Conservation (phyloP, 2,329 filamentous ascomycete species). For the Epichloe bromicola region DNA sequence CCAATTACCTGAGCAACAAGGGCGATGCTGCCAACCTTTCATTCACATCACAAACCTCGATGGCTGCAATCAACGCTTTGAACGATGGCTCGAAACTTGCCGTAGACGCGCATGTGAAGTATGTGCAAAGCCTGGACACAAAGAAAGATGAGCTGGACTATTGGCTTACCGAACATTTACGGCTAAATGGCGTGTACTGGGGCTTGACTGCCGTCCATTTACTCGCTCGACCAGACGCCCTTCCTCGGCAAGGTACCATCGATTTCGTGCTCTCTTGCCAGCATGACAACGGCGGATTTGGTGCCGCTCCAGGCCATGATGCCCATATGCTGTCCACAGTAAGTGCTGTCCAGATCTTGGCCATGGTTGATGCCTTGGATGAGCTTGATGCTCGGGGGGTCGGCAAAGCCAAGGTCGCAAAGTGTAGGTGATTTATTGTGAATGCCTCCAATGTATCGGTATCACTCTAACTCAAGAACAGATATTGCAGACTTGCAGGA, state of each 20-base stretch:
- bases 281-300: conserved; percentile 79
- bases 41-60: conserved; percentile 9
- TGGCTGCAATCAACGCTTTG: conserved; percentile 14
- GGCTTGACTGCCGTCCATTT: conserved; percentile 81
- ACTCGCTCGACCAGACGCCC: conserved; percentile 64
- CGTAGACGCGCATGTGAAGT: conserved; percentile 61
- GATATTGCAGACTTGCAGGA: conserved; percentile 78
- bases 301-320: conserved; percentile 87
- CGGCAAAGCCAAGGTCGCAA: conserved; percentile 55
- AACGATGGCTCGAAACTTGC: conserved; percentile 33
- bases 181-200: conserved; percentile 95
- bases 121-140: conserved; percentile 85
- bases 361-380: conserved; percentile 70
- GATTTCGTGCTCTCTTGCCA: conserved; percentile 94
- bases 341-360: conserved; percentile 87
- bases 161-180: conserved; percentile 93
- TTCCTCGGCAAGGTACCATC: conserved; percentile 70
- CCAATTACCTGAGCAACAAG: neutral
- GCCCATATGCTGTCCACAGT: conserved; percentile 93
- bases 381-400: conserved; percentile 62
- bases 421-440: conserved; percentile 49
- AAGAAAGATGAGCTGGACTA: conserved; percentile 93
- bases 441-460: conserved; percentile 5
- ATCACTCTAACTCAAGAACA: conserved; percentile 16
- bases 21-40: neutral